A percentile compares a stretch with the other conserved stretches of the same genome.
These are phyloP conservation scores for Psilocybe mexicana DNA, from an alignment of 1,284 basidiomycete genomes.

Conservation along the genomic window DNA sequence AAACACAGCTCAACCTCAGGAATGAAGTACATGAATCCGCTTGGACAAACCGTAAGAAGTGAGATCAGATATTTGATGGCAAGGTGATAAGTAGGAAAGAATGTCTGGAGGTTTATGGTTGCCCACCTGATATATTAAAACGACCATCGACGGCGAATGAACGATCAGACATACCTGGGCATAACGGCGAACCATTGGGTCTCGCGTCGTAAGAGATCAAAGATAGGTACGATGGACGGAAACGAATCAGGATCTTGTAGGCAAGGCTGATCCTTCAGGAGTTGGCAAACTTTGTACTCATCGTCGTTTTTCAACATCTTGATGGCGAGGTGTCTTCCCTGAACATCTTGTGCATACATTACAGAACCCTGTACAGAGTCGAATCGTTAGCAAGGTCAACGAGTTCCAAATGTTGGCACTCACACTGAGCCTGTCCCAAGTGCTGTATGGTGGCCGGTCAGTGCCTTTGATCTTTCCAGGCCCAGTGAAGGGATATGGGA, in stretches of 20 bases:
- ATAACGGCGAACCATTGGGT: background rate
- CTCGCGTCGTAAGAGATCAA: background rate
- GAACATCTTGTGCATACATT: conserved; percentile 16
- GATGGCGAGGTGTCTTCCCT: conserved; percentile 17
- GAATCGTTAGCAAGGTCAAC: too few relatives aligned
- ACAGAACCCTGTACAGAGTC: background rate
- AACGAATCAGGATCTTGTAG: background rate
- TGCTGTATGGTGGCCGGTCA: too few relatives aligned
- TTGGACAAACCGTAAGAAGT: background rate
- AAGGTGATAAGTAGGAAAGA: background rate
- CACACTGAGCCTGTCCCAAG: too few relatives aligned
- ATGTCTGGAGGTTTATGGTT: background rate
- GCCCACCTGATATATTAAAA: background rate
- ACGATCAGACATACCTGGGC: background rate
- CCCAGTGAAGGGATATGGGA: too few relatives aligned
- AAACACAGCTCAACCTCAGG: background rate
- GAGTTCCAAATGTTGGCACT: too few relatives aligned
- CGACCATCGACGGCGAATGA: too few relatives aligned
- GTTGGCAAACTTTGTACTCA: conserved; percentile 12
- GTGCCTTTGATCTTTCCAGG: too few relatives aligned
- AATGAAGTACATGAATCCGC: background rate
- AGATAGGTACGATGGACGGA: background rate
- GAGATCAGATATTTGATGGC: background rate
- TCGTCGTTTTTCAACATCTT: conserved; percentile 13
- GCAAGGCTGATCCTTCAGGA: conserved; percentile 3